A percentile compares a stretch with the other conserved stretches of the same genome.
These are phyloP conservation scores for Boletus speciosus DNA, from an alignment of 768 basidiomycete species.

Conservation along the genomic window DNA sequence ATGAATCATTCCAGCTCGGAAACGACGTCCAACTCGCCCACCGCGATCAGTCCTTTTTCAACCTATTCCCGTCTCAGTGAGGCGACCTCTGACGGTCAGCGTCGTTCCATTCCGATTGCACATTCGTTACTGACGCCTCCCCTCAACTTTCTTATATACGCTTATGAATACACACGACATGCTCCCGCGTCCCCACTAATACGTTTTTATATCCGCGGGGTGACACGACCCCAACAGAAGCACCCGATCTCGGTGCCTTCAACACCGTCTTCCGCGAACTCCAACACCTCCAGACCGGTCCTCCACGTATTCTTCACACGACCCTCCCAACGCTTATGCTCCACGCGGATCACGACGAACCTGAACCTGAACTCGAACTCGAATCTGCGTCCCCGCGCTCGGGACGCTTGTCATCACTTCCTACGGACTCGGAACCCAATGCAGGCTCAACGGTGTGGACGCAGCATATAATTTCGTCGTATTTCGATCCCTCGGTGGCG, in stretches of 20 bases:
- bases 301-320: conserved; percentile 23
- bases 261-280: conserved; percentile 65
- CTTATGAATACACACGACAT: neutral
- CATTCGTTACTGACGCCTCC: neutral
- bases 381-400: conserved; percentile 30
- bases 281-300: conserved; percentile 51
- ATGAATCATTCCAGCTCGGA: conserved; percentile 38
- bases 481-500: conserved; percentile 41
- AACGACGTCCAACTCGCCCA: conserved; percentile 32
- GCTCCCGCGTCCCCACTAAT: conserved; percentile 5
- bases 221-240: conserved; percentile 36
- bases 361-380: conserved; percentile 21
- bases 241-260: conserved; percentile 73
- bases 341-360: conserved; percentile 16
- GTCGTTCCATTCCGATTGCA: neutral
- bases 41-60: conserved; percentile 38
- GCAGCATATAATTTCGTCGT: conserved; percentile 54
- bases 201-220: conserved; percentile 10
- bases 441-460: conserved; percentile 64
- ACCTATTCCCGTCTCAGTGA: conserved; percentile 41
- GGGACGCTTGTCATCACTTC: conserved; percentile 19
- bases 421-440: conserved; percentile 38
- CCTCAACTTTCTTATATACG: neutral
- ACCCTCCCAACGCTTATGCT: conserved; percentile 6
- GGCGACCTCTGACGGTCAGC: conserved; percentile 50